Base-by-base conservation (phyloP, 352 stramenopile genomes). In the Phytophthora fragariae region DNA sequence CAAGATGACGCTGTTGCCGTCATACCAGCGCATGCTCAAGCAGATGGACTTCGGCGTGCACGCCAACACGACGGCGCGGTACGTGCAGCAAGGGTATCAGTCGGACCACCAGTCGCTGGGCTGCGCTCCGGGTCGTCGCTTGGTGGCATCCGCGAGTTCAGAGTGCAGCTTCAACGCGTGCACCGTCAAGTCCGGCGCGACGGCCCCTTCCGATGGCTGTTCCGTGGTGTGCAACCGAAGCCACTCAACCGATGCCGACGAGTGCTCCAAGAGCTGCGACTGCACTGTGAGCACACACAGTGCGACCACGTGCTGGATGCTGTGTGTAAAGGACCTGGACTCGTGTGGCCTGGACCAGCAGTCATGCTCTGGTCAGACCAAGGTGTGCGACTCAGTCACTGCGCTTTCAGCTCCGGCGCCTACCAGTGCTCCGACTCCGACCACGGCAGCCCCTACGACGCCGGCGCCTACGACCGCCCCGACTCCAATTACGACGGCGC, bases 1-100 rank as follows among this genome's bases (percentile, higher is more conserved):
- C 72, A 89, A 88, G 77, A 89, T 89, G 82, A 89, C 79, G 59
- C 69, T 89, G 67, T 61, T 89, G 39, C 82, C 82, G 57, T 76
- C 77, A 27, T 79, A 88, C 70, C 82, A 89, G 54, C 80, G 78
- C 65, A 86, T 89, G 81, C 68, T 85, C 19, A 65, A 71, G 53
- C 66, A 86, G 17, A 76, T 86, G 54, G 81, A 80, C 39, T 89
- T 89, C 54, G 77, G 72, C 52, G 75, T 77, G 66, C 80, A 87
- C 56, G 68, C 68, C 19, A 75, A 85, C 62, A 68, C 65, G 41
- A 83, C 79, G 24, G 60, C 62, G 54, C 73, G 72, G 1, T 86
- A 82, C 65, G 61, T 86, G 54, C 62, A 73, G 52, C 65, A 84
- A 29, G 62, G 59, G 15, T 57, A 75, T 0, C 19, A 62, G 29